These are phyloP conservation scores for Saturnispora serradocipensis DNA, from an alignment of 805 yeast species.

Conservation along the genomic window DNA sequence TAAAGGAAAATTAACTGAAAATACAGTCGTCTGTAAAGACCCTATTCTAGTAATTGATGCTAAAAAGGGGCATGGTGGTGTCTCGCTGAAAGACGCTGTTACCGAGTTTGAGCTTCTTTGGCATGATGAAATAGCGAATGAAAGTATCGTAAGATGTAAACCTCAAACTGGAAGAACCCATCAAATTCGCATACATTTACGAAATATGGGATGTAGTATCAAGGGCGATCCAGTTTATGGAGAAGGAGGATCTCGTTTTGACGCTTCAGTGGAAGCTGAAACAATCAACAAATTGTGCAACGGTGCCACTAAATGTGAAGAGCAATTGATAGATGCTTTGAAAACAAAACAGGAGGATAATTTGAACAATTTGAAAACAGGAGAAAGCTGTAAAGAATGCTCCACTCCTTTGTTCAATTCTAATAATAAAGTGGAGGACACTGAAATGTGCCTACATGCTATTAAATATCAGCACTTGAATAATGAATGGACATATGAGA, in stretches of 20 bases:
- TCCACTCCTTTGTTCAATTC: constrained; percentile 25
- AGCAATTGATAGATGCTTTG: neutral
- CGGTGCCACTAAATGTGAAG: neutral
- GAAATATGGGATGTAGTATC: constrained; percentile 35
- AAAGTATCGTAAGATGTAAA: constrained; percentile 39
- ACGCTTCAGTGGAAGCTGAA: constrained; percentile 4
- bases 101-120: constrained; percentile 20
- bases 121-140: constrained; percentile 23
- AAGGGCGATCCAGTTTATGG: constrained; percentile 29
- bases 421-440: constrained; percentile 23
- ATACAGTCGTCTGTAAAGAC: constrained; percentile 25
- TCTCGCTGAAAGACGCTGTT: constrained; percentile 15
- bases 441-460: constrained; percentile 42
- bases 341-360: constrained; percentile 1
- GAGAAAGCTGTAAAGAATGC: constrained; percentile 29
- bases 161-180: constrained; percentile 50
- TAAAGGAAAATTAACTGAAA: constrained; percentile 32
- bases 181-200: constrained; percentile 47
- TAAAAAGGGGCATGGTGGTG: constrained; percentile 22
- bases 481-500: constrained; percentile 30
- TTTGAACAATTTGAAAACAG: constrained; percentile 6
- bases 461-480: constrained; percentile 27
- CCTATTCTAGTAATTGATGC: constrained; percentile 30
- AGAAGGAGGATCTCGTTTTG: constrained; percentile 5
- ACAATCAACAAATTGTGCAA: neutral